Evolutionary conservation across 2,329 filamentous ascomycete species (phyloP), one percentile per base, ranked within the genome.

Genomic region (Calonectria henricotiae): DNA sequence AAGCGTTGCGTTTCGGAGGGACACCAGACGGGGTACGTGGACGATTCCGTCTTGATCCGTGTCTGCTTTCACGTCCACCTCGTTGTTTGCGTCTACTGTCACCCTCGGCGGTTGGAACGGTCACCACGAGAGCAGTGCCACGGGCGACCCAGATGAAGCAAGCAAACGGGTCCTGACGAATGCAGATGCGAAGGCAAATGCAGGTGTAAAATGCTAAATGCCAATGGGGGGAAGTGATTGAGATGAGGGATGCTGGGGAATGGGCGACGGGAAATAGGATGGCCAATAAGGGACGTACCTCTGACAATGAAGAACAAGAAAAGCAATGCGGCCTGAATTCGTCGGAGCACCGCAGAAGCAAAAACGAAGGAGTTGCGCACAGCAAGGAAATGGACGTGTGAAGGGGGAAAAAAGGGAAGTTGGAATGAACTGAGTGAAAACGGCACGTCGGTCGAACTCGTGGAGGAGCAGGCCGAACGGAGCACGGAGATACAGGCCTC

Each of bases 201-300:
- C 65, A 62, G 44, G 58, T 67, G 47, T 20, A 58, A 37, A 41
- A 64, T 51, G 27, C 35, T 46, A 39, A 44, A 49, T 43, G 17
- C 66, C 46, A 41, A 64, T 62, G n/a, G 58, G 49, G n/a, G 32
- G 43, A 60, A 25, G 47, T 25, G 63, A 20, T 37, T 41, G 60
- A 54, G 64, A 43, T 46, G 60, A 44, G 58, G 54, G 60, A 49
- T 55, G 61, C 44, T 62, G 60, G 51, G 65, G 69, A 60, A 65
- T 54, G 67, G 37, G 54, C 62, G 67, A 60, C 61, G 62, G 44
- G 69, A 69, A 68, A 73, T 71, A 67, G 68, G 69, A 70, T 63
- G 39, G 58, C 63, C 68, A 71, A 74, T 75, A 46, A 67, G 60
- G 66, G 62, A 76, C 71, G 66, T 70, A 78, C 76, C 71, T 74